Evolutionary conservation across 306 rosid genomes (phyloP), one percentile per base, ranked within the genome.

Genomic region (Vigna mungo): DNA sequence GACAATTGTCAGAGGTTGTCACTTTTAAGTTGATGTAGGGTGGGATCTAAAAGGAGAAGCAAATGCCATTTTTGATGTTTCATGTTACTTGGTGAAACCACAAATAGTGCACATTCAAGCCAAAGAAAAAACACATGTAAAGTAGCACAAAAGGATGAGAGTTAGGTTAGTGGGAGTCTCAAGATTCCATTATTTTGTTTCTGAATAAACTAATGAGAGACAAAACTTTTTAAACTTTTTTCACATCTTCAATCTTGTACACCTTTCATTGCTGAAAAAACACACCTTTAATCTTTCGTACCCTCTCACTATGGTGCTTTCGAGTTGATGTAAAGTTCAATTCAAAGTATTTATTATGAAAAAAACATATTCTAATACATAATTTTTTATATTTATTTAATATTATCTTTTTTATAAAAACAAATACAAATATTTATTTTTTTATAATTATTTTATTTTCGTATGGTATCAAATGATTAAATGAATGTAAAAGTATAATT

Each of bases 101-200:
- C 5, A 61, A 51, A n/a, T 6, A 3, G 37, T 37, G 53, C 65
- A 37, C 72, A 76, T 25, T 16, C 8, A 54, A 41, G 71, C 34
- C 34, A 30, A 30, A 30, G 34, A 4, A 25, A 25, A 25, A 25
- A 30, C 34, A 7, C 32, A 12, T 64, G 66, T 25, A 65, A 76
- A 66, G 74, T 39, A 6, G 20, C 32, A 60, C 21, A 59, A 9
- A 75, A 61, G 39, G 37, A 14, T 39, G 11, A 55, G 46, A 9
- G 46, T 41, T 41, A 41, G 67, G 47, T 53, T 68, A 67, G 81
- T 77, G 81, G 75, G 23, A n/a, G 6, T 47, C 34, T 54, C 60
- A 25, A 68, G n/a, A 65, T 68, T 68, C 75, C 81, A 77, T 52
- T 77, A 68, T 44, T 55, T 54, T 41, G 56, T 68, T 54, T 54